Evolutionary conservation across 2,329 filamentous ascomycete species (phyloP), one percentile per base, ranked within the genome.

Genomic region (Epichloe sylvatica): DNA sequence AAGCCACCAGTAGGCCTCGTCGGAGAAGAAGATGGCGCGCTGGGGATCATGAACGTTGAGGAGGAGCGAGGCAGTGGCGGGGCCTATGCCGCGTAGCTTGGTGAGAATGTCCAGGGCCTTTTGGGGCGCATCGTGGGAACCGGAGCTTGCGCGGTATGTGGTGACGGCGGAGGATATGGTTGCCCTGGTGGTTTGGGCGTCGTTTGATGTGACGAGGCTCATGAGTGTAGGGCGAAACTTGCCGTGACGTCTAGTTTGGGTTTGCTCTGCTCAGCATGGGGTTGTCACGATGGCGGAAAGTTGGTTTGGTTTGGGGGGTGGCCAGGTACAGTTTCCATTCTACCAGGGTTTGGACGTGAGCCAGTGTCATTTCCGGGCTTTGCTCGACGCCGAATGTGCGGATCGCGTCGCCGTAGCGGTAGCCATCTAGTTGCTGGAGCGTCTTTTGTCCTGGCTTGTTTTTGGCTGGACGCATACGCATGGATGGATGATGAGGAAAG

Each of bases 1-100:
- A 5, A 84, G 66, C 84, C 84, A 91, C 55, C 81, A 75, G 60
- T 81, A 91, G 3, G 82, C 73, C 64, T 92, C 86, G 59, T 94
- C 87, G 2, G 81, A 84, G 66, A 91, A 91, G 70, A 91, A 91
- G 2, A 85, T 75, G 45, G 81, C 71, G 12, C 67, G 65, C 0
- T 70, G 63, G 0, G 81, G 74, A 52, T 80, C 74, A 54, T 80
- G 75, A 4, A 84, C 77, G 4, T 81, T 76, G 3, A 92, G 72
- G 1, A 91, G 67, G 34, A 92, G 74, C 1, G 84, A 86, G 0
- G 84, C 86, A 0, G 86, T 91, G 7, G 86, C 86, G 1, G 86
- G 85, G 0, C 86, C 86, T 53, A 94, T 78, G 35, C 86, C 86
- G 54, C 73, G 81, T n/a, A 92, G 69, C 49, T 71, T 71, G 1